Conservation (phyloP, 257 asterid genomes). For the Jacaranda mimosifolia region DNA sequence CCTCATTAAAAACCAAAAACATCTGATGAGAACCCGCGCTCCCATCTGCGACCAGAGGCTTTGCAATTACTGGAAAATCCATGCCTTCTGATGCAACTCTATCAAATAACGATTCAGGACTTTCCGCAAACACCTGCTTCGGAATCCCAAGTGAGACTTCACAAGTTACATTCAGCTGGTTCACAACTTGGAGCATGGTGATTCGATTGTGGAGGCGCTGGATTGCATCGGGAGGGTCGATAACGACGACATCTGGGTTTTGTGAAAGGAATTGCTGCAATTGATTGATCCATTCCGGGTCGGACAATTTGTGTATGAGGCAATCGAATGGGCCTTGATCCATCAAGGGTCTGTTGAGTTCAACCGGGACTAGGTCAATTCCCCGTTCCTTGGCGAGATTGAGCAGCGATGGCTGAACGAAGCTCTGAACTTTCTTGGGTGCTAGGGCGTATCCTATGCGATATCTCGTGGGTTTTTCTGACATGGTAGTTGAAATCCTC, state of each 20-base stretch:
- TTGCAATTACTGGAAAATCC: conserved; percentile 73
- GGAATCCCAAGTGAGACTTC: conserved; percentile 56
- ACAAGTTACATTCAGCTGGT: conserved; percentile 35
- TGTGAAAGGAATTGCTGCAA: conserved; percentile 44
- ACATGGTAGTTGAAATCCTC: conserved; percentile 31
- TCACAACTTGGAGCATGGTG: conserved; percentile 76
- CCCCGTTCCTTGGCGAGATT: conserved; percentile 58
- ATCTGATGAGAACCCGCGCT: conserved; percentile 71
- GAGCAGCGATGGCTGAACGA: conserved; percentile 68
- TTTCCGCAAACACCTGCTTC: conserved; percentile 62
- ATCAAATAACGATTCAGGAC: conserved; percentile 35
- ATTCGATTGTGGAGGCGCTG: conserved; percentile 70
- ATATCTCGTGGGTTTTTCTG: conserved; percentile 41
- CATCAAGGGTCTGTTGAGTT: conserved; percentile 54
- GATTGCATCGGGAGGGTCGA: conserved; percentile 65
- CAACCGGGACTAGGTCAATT: conserved; percentile 61
- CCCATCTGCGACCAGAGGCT: conserved; percentile 72
- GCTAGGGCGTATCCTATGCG: conserved; percentile 75
- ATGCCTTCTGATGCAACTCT: conserved; percentile 30
- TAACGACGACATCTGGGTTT: conserved; percentile 55
- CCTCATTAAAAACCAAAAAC: conserved; percentile 63
- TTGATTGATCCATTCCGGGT: conserved; percentile 62
- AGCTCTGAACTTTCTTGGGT: conserved; percentile 65
- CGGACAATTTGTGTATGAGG: conserved; percentile 69
- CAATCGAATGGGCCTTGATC: conserved; percentile 75